These are phyloP conservation scores for Dactylellina parvicollis DNA, from an alignment of 2,329 filamentous ascomycete species.

Conservation along the genomic window DNA sequence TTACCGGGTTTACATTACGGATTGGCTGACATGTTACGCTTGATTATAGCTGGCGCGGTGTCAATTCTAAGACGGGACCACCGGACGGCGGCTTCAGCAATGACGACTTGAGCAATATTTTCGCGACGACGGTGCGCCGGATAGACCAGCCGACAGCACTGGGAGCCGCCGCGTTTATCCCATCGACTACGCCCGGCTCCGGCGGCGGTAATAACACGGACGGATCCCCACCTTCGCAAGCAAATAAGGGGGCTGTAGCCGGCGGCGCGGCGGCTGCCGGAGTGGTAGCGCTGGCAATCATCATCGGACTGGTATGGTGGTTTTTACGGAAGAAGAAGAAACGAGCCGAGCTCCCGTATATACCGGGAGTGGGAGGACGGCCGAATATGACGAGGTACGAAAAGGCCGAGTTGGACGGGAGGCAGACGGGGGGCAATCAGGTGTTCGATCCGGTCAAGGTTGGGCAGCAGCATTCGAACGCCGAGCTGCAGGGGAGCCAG, in stretches of 20 bases:
- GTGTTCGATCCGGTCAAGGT: slow-evolving; percentile 15
- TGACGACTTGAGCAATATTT: slow-evolving; percentile 22
- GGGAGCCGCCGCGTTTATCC: neutral
- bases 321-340: slow-evolving; percentile 15
- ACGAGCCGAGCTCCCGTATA: slow-evolving; percentile 16
- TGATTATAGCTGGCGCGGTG: slow-evolving; percentile 43
- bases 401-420: slow-evolving; percentile 42
- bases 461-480: no score
- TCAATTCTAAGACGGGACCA: slow-evolving; percentile 10
- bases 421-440: neutral
- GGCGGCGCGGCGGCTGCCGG: slow-evolving; percentile 25
- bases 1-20: neutral
- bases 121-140: slow-evolving; percentile 18
- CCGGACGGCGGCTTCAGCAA: slow-evolving; percentile 35
- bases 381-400: slow-evolving; percentile 30
- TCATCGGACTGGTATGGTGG: slow-evolving; percentile 30
- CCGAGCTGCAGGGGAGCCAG: no score
- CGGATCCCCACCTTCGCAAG: neutral
- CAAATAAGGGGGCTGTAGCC: slow-evolving; percentile 27
- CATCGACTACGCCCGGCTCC: neutral
- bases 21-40: neutral
- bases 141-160: slow-evolving; percentile 38
- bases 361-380: slow-evolving; percentile 1
- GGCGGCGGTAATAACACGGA: neutral
- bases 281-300: slow-evolving; percentile 11